Evolutionary conservation across 768 basidiomycete species (phyloP), one percentile per base, ranked within the genome.

Genomic region (Boletus patriciae): DNA sequence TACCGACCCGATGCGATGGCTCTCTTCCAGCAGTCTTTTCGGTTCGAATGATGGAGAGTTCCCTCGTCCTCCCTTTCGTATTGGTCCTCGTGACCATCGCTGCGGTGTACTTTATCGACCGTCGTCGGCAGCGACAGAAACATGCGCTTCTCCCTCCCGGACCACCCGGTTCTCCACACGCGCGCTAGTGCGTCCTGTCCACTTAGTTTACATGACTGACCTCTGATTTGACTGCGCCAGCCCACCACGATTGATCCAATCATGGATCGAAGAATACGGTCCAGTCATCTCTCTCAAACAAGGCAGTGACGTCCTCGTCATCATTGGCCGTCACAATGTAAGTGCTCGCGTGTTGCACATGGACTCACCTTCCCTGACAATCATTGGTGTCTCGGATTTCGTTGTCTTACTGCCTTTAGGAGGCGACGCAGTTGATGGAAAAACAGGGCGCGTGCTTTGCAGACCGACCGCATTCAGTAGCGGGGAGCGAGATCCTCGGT

Each of bases 401-500:
- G 0, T n/a, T n/a, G 3, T 10, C 8, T n/a, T 40, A 19, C 38
- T 3, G 12, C 18, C 16, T 3, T n/a, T 6, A 69, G 67, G 70
- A 66, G 47, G 83, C 84, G 0, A 74, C 81, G 1, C 81, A 84
- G 12, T 78, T 85, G 49, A 76, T 86, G 80, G 84, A 85, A 67
- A 80, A 81, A 58, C 81, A 85, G 56, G 83, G 83, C 0, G 80
- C 79, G 0, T 61, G 62, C 4, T 72, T 80, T 18, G 77, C 76
- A 0, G 84, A 86, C 61, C 66, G 84, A 38, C 84, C 84, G 1
- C 64, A 69, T 9, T 77, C 74, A 12, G 79, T 85, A 12, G 76
- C 83, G 1, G 84, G 80, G 1, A 80, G 83, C 4, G 83, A 84
- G 25, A 82, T 81, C 0, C 73, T 85, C 0, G 80, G 79, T 0